Base-by-base conservation (phyloP, 176 grass and related monocot species). In the Oryza punctata region DNA sequence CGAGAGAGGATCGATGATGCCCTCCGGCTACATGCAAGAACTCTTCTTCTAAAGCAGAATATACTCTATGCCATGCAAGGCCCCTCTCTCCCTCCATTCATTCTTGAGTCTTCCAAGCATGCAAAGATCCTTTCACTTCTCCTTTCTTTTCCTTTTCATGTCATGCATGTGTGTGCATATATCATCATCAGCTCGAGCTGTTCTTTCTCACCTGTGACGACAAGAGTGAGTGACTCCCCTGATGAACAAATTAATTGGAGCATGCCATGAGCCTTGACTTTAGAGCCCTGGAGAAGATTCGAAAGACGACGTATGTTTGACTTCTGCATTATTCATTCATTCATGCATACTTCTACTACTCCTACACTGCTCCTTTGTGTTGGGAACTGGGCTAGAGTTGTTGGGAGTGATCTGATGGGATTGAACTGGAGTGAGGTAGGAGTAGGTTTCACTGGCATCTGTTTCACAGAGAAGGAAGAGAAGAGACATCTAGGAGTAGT, bases 311-410 rank as follows among this genome's bases (percentile, higher is more conserved):
- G 63, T 79, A 24, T 63, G 72, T 87, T 82, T 90, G 89, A 80
- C 80, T 71, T 90, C 27, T 76, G 69, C 75, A 24, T 46, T 30
- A 32, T 69, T 69, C 79, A 59, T 30, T 49, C 32, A 77, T 70
- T 21, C 52, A 57, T 30, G 2, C 29, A 30, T 30, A 3, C 30
- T 57, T 7, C 50, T 54, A 52, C 49, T 54, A 14, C 45, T 38
- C 18, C 50, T 54, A 16, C 50, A 16, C 50, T 54, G 19, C 75
- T 77, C 61, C 30, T 27, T 45, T 85, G 15, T 83, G 80, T 87
- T 87, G 85, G 85, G 70, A 87, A 79, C 67, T 90, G 84, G 25
- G 84, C 84, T 65, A 54, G 64, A 70, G 80, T 90, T 80, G 84
- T 80, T 90, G 89, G 41, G 29, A 10, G 70, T 16, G 12, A 75